These are phyloP conservation scores for Nemania diffusa DNA, from an alignment of 2,329 filamentous ascomycete species.

Conservation along the genomic window DNA sequence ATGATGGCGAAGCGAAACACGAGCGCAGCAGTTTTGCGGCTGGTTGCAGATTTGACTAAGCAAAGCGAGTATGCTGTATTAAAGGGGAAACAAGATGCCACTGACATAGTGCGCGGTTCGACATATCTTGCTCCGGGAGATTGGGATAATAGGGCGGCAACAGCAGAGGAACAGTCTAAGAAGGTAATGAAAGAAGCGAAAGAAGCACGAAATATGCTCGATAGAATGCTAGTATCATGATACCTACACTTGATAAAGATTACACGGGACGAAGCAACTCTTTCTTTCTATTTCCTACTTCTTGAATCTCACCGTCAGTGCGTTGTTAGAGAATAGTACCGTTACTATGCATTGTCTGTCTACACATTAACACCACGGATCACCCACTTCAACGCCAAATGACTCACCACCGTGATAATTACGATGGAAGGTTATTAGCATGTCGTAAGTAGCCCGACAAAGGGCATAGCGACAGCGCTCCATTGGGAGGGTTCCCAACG, in stretches of 20 bases:
- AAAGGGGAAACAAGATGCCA: conserved; percentile 21
- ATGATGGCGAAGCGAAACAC: conserved; percentile 13
- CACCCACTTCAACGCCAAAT: not conserved
- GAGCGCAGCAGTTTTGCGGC: conserved; percentile 11
- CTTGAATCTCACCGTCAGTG: not conserved
- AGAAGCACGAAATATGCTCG: conserved; percentile 11
- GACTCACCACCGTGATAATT: not conserved
- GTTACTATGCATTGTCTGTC: not conserved
- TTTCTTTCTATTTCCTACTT: not conserved
- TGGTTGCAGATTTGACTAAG: conserved; percentile 24
- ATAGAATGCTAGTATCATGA: conserved; percentile 20
- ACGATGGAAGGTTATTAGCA: no score
- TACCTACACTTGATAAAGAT: not conserved
- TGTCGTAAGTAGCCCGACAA: no score
- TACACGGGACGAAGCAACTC: not conserved
- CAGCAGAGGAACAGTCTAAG: conserved; percentile 14
- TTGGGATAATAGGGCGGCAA: conserved; percentile 18
- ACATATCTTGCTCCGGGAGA: conserved; percentile 19
- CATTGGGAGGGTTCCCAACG: no score
- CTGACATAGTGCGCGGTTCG: conserved; percentile 12
- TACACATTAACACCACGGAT: not conserved
- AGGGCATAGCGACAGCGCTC: no score
- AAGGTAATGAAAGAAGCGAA: conserved; percentile 17
- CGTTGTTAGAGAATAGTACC: no score
- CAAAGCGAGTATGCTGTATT: conserved; percentile 19